Evolutionary conservation across 2,329 filamentous ascomycete species (phyloP), one percentile per base, ranked within the genome.

Genomic region (Cladophialophora carrionii): DNA sequence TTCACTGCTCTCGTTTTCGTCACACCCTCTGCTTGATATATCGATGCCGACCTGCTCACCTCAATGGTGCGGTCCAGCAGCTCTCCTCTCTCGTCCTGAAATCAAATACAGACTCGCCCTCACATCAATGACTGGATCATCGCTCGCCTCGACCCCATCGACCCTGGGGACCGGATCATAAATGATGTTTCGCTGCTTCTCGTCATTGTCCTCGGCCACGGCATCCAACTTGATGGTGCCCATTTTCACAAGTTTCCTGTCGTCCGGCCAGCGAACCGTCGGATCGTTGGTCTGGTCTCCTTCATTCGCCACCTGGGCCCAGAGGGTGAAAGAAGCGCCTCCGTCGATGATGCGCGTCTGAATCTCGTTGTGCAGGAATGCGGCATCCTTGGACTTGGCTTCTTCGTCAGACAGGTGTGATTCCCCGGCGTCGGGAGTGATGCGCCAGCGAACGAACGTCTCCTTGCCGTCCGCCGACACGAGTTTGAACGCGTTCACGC

Each of bases 81-180:
- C 78, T 66, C 85, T 79, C 61, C 84, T 79, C 73, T 85, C 78
- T 67, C 78, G 79, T 6, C 85, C 85, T 68, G 82, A 84, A 26
- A 84, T 77, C 68, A 87, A 72, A 76, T 87, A 87, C 37, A 86
- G 71, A 34, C 79, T 82, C 9, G 85, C 84, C 51, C 85, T 77
- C 60, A 85, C 77, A 51, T 87, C 83, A 66, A 87, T 70, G 67
- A 87, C 72, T 46, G 85, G 84, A 77, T 87, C 84, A 22, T 75
- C 82, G 65, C 79, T 82, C 4, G 79, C 68, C 71, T 84, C 83
- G 24, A 87, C 74, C 0, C 84, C 84, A 22, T 82, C 74, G 1
- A 86, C 79, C 60, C 84, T 76, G 4, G 85, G 84, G 57, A 86
- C 79, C 1, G 84, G 84, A 75, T 87, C 84, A 68, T 84, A 86